These are phyloP conservation scores for Gilbertella persicaria DNA, from an alignment of 371 early-diverging fungal genomes.

Conservation along the genomic window DNA sequence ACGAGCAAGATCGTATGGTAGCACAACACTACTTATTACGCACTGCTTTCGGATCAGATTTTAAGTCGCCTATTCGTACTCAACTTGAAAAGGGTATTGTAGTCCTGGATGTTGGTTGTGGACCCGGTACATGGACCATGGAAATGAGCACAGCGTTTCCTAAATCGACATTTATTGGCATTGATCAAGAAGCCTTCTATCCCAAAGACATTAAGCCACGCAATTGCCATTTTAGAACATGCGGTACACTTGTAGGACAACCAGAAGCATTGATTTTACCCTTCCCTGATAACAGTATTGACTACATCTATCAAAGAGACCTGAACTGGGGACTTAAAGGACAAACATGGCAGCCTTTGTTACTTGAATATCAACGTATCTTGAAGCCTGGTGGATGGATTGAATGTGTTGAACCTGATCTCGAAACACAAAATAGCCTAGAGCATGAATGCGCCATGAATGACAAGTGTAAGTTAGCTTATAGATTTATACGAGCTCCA, in stretches of 20 bases:
- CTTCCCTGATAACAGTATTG: constrained; percentile 50
- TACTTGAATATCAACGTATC: constrained; percentile 40
- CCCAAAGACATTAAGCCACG: constrained; percentile 47
- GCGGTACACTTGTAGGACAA: constrained; percentile 19
- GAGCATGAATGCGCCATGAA: constrained; percentile 36
- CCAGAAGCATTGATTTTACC: constrained; percentile 25
- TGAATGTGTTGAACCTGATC: constrained; percentile 44
- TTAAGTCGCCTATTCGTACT: constrained; percentile 31
- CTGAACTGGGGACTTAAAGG: constrained; percentile 38
- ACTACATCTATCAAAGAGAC: constrained; percentile 48
- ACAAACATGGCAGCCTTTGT: constrained; percentile 35
- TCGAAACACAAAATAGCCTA: constrained; percentile 43
- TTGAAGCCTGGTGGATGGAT: constrained; percentile 53
- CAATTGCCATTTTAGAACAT: constrained; percentile 45
- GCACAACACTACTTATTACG: constrained; percentile 51
- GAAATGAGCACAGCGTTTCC: constrained; percentile 48
- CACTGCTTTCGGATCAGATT: constrained; percentile 47
- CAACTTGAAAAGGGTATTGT: constrained; percentile 41
- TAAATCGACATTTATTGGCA: constrained; percentile 42
- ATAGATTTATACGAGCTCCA: background rate
- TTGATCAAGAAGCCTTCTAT: constrained; percentile 32
- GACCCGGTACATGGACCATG: constrained; percentile 52
- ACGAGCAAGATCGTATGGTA: constrained; percentile 48
- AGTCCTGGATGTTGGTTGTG: constrained; percentile 49
- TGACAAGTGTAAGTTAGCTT: constrained; percentile 36